These are phyloP conservation scores for Thyridium curvatum DNA, from an alignment of 2,329 filamentous ascomycete species.

Conservation along the genomic window DNA sequence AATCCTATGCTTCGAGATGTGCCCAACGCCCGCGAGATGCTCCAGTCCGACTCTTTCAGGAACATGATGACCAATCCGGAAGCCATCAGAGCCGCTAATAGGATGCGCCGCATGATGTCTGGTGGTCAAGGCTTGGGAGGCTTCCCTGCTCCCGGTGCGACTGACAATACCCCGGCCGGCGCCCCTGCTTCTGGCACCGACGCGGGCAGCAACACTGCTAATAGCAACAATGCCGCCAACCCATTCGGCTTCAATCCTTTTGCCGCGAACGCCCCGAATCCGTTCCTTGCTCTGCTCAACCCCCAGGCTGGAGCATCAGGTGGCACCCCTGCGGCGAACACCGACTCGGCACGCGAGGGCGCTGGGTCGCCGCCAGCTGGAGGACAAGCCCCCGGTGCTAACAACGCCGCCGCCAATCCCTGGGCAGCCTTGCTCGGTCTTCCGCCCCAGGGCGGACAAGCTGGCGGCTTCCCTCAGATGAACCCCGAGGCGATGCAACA, in stretches of 20 bases:
- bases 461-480: slow-evolving; percentile 34
- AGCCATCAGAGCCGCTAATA: slow-evolving; percentile 72
- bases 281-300: slow-evolving; percentile 28
- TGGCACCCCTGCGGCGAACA: slow-evolving; percentile 14
- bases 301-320: slow-evolving; percentile 13
- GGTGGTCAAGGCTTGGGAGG: slow-evolving; percentile 42
- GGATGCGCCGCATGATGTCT: slow-evolving; percentile 70
- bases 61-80: slow-evolving; percentile 91
- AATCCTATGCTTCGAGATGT: slow-evolving; percentile 76
- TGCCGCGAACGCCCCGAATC: slow-evolving; percentile 20
- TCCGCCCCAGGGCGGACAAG: not conserved
- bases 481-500: slow-evolving; percentile 51
- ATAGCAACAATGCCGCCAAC: slow-evolving; percentile 19
- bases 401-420: slow-evolving; percentile 46
- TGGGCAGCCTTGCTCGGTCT: slow-evolving; percentile 57
- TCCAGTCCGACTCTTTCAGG: slow-evolving; percentile 83
- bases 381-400: slow-evolving; percentile 23
- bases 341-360: no score
- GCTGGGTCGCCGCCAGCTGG: slow-evolving; percentile 6
- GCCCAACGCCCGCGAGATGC: slow-evolving; percentile 73
- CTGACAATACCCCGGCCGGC: slow-evolving; percentile 70
- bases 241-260: slow-evolving; percentile 8
- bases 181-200: slow-evolving; percentile 23
- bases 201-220: slow-evolving; percentile 18
- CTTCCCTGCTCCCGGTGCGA: slow-evolving; percentile 88